Conservation (phyloP, 805 yeast species). For the Ogataea paradorogensis region DNA sequence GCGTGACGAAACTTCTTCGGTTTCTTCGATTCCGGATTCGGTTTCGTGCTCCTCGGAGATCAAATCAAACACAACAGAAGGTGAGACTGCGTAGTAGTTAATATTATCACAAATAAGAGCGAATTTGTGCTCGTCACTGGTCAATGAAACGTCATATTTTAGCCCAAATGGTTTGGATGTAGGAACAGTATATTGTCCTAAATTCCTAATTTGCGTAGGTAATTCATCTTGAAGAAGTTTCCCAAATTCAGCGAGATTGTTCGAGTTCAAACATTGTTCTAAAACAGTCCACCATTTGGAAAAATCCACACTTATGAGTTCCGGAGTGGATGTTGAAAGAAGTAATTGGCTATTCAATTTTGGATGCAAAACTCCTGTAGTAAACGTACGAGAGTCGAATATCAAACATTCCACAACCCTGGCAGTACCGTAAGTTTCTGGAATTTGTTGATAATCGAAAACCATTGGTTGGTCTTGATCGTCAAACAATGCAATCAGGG, state of each 20-base stretch:
- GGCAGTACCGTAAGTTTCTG: slow-evolving; percentile 1
- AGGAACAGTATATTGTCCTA: slow-evolving; percentile 14
- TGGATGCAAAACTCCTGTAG: slow-evolving; percentile 22
- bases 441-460: slow-evolving; percentile 21
- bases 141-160: background rate
- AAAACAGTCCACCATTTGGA: slow-evolving; percentile 27
- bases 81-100: slow-evolving; percentile 17
- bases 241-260: slow-evolving; percentile 18
- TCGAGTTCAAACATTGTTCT: slow-evolving; percentile 14
- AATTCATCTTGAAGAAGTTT: slow-evolving; percentile 14
- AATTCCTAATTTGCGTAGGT: slow-evolving; percentile 22
- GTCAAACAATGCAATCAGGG: slow-evolving; percentile 23
- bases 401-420: slow-evolving; percentile 15
- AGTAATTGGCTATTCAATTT: slow-evolving; percentile 19
- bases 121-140: slow-evolving; percentile 19
- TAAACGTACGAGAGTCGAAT: slow-evolving; percentile 3
- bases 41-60: background rate
- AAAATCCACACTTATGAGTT: slow-evolving; percentile 29
- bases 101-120: slow-evolving; percentile 27
- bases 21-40: background rate
- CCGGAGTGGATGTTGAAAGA: slow-evolving; percentile 18
- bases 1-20: background rate
- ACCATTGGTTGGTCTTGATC: slow-evolving; percentile 24
- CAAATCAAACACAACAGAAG: background rate
- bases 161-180: background rate